Percentiles rank a stretch among this genome's conserved stretches.
Evolutionary conservation across 352 stramenopile species (phyloP).

Genomic region (Blastocystis sp.): DNA sequence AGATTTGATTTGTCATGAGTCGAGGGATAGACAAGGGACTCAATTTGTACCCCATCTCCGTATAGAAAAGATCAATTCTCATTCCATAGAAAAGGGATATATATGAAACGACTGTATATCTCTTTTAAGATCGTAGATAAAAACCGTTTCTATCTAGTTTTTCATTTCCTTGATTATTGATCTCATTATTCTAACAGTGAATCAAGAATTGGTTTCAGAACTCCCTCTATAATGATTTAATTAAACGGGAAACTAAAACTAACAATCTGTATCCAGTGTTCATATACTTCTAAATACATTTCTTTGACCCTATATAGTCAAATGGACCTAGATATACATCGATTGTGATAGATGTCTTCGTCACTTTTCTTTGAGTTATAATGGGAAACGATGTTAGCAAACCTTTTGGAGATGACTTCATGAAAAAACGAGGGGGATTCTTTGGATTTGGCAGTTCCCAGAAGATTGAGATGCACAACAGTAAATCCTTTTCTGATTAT

Average conservation of each 20-base stretch:
- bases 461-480: constrained; percentile 49
- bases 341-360: too few species aligned
- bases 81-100: background rate
- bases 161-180: too few species aligned
- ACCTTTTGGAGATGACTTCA: constrained; percentile 14
- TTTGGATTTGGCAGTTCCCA: background rate
- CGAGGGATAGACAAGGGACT: background rate
- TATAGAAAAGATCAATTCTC: background rate
- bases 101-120: background rate
- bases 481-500: background rate
- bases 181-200: too few species aligned
- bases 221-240: too few species aligned
- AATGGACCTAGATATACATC: too few species aligned
- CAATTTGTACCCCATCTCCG: background rate
- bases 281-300: too few species aligned
- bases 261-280: too few species aligned
- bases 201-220: too few species aligned
- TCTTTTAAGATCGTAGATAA: background rate
- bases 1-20: background rate
- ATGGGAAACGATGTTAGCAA: constrained; percentile 65
- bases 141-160: too few species aligned
- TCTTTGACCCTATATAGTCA: too few species aligned
- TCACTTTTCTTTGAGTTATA: background rate
- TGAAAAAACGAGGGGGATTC: constrained; percentile 24
- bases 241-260: too few species aligned